Conservation (phyloP, 1,139 yeast genomes). For the Candida mesenterica region DNA sequence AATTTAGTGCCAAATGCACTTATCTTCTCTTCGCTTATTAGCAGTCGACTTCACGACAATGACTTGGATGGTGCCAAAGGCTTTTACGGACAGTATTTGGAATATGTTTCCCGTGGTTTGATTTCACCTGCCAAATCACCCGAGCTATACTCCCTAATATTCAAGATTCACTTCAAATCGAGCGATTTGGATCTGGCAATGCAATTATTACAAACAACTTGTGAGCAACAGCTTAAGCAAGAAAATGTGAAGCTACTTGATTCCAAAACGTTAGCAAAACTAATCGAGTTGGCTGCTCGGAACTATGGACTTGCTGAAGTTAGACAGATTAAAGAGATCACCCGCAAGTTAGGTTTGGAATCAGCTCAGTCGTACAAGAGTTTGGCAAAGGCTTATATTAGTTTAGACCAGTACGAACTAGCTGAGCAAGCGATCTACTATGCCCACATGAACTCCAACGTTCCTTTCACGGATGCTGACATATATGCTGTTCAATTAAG, state of each 20-base stretch:
- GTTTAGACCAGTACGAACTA: slow-evolving; percentile 30
- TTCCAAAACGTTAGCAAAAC: slow-evolving; percentile 14
- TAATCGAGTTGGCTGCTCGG: slow-evolving; percentile 22
- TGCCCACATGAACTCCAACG: slow-evolving; percentile 28
- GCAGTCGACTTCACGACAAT: slow-evolving; percentile 43
- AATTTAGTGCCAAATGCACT: slow-evolving; percentile 48
- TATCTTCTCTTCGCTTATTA: slow-evolving; percentile 50
- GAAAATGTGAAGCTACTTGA: slow-evolving; percentile 19
- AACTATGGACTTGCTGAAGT: slow-evolving; percentile 26
- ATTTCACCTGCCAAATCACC: slow-evolving; percentile 18
- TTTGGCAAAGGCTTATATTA: slow-evolving; percentile 28
- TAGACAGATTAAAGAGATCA: slow-evolving; percentile 20
- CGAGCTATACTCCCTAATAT: slow-evolving; percentile 38
- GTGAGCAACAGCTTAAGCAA: slow-evolving; percentile 17
- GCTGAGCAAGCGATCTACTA: slow-evolving; percentile 31
- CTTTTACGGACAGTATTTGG: slow-evolving; percentile 21
- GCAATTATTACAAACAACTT: slow-evolving; percentile 37
- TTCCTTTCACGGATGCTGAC: slow-evolving; percentile 31
- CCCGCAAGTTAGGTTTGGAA: slow-evolving; percentile 17
- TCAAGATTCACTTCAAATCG: slow-evolving; percentile 38
- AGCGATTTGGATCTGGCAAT: slow-evolving; percentile 39
- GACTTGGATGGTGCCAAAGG: slow-evolving; percentile 41
- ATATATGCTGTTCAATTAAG: slow-evolving; percentile 31
- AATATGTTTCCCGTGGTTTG: slow-evolving; percentile 4
- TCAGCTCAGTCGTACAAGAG: slow-evolving; percentile 12